Evolutionary conservation across 495 filamentous ascomycete species (phyloP).

Genomic region (Penicillium arizonense): DNA sequence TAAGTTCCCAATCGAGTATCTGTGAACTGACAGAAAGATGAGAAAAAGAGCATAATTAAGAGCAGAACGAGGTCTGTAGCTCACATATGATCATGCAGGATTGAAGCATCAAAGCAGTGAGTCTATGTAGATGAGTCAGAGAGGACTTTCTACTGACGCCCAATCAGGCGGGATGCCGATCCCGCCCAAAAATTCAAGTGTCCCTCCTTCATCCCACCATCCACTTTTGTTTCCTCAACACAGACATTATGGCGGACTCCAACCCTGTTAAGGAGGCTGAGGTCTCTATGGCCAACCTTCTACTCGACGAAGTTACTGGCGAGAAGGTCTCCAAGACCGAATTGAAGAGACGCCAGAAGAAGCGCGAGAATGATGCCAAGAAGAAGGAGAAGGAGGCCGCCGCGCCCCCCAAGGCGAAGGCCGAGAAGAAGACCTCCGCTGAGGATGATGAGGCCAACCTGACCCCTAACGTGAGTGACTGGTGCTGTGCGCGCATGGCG

Average conservation of each 20-base stretch:
- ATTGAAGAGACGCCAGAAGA: conserved; percentile 94
- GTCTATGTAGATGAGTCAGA: neutral
- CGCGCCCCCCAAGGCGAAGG: conserved; percentile 63
- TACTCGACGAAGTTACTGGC: conserved; percentile 81
- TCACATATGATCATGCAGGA: too few species aligned
- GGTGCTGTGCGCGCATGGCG: neutral
- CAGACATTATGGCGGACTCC: conserved; percentile 43
- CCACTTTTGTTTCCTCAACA: conserved; percentile 19
- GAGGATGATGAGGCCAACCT: conserved; percentile 73
- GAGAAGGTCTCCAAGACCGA: conserved; percentile 85
- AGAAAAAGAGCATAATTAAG: neutral
- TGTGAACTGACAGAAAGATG: neutral
- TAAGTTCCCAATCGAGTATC: conserved; percentile 23
- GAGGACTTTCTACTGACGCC: conserved; percentile 9
- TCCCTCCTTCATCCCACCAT: conserved; percentile 31
- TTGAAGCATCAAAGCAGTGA: neutral
- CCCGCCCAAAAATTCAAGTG: conserved; percentile 40
- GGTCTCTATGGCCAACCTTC: conserved; percentile 66
- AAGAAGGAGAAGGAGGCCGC: conserved; percentile 84
- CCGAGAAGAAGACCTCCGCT: conserved; percentile 65
- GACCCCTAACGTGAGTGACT: conserved; percentile 76
- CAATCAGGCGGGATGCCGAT: conserved; percentile 31
- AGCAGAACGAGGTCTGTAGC: too few species aligned
- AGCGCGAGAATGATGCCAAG: conserved; percentile 77
- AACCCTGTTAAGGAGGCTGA: conserved; percentile 56